Evolutionary conservation across 2,329 filamentous ascomycete genomes (phyloP).

Genomic region (Colletotrichum melonis): DNA sequence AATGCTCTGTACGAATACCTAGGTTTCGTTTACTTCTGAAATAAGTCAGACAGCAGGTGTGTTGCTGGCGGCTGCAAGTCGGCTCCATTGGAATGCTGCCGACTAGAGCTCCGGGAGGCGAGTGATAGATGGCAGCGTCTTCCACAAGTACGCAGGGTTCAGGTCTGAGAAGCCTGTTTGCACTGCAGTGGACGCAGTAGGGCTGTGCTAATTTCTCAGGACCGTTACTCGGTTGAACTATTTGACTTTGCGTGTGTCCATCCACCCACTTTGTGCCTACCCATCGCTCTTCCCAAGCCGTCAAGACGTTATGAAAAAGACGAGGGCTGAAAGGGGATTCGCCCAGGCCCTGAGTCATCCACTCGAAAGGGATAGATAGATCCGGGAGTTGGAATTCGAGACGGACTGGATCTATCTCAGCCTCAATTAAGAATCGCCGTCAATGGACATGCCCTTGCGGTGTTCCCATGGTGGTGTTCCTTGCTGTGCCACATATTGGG

Average conservation of each 20-base stretch:
- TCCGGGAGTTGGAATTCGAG: not conserved
- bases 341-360: not conserved
- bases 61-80: conserved; percentile 4
- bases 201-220: not conserved
- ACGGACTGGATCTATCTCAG: conserved; percentile 21
- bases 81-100: conserved; percentile 6
- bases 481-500: conserved; percentile 25
- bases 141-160: not conserved
- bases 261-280: too few species aligned
- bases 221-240: not conserved
- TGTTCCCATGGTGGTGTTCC: conserved; percentile 19
- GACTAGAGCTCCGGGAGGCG: conserved; percentile 1
- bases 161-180: conserved; percentile 1
- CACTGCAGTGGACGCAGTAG: not conserved
- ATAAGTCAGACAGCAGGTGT: not conserved
- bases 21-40: not conserved
- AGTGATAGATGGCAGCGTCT: not conserved
- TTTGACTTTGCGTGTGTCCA: not conserved
- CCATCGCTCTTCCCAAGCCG: not conserved
- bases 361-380: conserved; percentile 7
- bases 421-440: conserved; percentile 16
- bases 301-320: not conserved
- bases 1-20: not conserved
- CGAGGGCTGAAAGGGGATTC: not conserved
- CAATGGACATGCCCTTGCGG: conserved; percentile 5